Evolutionary conservation across 768 basidiomycete species (phyloP), one percentile per base, ranked within the genome.

Genomic region (Plicaturopsis crispa): DNA sequence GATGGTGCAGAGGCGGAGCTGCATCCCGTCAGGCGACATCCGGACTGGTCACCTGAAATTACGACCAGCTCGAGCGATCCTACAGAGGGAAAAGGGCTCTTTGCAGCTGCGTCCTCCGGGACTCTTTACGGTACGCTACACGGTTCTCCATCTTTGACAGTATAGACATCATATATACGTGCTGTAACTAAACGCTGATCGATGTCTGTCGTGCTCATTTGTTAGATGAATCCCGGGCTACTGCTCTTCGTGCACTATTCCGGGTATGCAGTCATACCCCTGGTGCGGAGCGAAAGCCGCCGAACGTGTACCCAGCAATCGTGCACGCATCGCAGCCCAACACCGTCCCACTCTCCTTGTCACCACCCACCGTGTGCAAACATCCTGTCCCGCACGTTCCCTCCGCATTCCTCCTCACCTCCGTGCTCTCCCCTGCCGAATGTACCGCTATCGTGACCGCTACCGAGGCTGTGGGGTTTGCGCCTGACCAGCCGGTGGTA

Each of bases 401-500:
- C 4, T 67, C 66, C 1, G 68, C 66, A 0, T 70, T 71, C 53
- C 53, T 75, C 40, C 59, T 75, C 40, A 59, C 67, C 38, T 67
- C 72, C 43, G 65, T 73, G 10, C 61, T 76, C 37, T 63, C 66
- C 5, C 47, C 51, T 2, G 48, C 52, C 7, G 72, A 74, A 45
- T 75, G 72, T 40, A 43, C 59, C 13, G 51, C 64, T 10, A 62
- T 76, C 35, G 58, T 73, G n/a, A 49, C 53, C 22, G 62, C 66
- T 4, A 67, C 70, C 0, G 66, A 71, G 44, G 54, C 60, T 0
- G 61, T 73, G 4, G 74, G 73, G 0, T 60, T 72, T 44, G 57
- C 65, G n/a, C 65, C 65, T 23, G 74, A 76, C 45, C 66, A 75
- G 46, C 72, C 74, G 0, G 72, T 70, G 1, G 49, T 59, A 4